Percentiles rank a stretch among this genome's conserved stretches.
phyloP scores from a whole-genome alignment of 2,329 filamentous ascomycete species.

The Cryphonectria nitschkei region DNA sequence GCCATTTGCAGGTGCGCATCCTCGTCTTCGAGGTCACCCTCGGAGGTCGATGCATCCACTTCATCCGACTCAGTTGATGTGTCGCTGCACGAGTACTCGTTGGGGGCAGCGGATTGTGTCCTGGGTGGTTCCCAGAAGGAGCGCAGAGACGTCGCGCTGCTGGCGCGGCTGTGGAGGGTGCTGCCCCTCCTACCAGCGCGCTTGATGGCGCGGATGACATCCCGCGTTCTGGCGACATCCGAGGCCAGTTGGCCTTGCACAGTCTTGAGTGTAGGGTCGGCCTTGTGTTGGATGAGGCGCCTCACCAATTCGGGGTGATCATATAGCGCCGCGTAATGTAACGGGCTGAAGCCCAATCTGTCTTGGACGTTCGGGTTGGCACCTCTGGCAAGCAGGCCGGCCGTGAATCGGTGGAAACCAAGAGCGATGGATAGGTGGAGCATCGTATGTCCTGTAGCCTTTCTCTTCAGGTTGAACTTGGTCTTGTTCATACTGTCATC shows the following conservation, averaged over 20 bases:
- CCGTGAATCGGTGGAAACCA: slow-evolving; percentile 75
- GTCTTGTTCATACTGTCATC: slow-evolving; percentile 72
- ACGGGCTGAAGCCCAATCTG: slow-evolving; percentile 77
- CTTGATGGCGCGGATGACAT: slow-evolving; percentile 66
- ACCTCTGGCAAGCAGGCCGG: slow-evolving; percentile 76
- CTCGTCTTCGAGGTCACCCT: slow-evolving; percentile 46
- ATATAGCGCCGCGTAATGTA: slow-evolving; percentile 81
- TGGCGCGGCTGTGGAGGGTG: slow-evolving; percentile 63
- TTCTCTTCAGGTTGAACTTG: slow-evolving; percentile 65
- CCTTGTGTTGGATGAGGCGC: slow-evolving; percentile 72
- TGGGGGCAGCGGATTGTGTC: slow-evolving; percentile 43
- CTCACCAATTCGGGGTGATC: slow-evolving; percentile 76
- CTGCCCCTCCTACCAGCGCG: slow-evolving; percentile 66
- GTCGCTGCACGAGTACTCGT: slow-evolving; percentile 51
- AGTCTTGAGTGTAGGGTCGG: slow-evolving; percentile 71
- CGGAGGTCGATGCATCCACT: slow-evolving; percentile 44
- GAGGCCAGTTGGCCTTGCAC: slow-evolving; percentile 71
- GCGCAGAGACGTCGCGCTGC: slow-evolving; percentile 68
- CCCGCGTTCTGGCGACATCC: slow-evolving; percentile 69
- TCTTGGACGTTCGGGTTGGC: slow-evolving; percentile 76
- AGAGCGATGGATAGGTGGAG: slow-evolving; percentile 78
- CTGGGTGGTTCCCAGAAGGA: slow-evolving; percentile 67
- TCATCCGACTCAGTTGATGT: slow-evolving; percentile 48
- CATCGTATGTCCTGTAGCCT: slow-evolving; percentile 75
- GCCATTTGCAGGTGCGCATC: slow-evolving; percentile 46